Evolutionary conservation across 352 stramenopile genomes (phyloP).

Genomic region (Globisporangium apiculatum): DNA sequence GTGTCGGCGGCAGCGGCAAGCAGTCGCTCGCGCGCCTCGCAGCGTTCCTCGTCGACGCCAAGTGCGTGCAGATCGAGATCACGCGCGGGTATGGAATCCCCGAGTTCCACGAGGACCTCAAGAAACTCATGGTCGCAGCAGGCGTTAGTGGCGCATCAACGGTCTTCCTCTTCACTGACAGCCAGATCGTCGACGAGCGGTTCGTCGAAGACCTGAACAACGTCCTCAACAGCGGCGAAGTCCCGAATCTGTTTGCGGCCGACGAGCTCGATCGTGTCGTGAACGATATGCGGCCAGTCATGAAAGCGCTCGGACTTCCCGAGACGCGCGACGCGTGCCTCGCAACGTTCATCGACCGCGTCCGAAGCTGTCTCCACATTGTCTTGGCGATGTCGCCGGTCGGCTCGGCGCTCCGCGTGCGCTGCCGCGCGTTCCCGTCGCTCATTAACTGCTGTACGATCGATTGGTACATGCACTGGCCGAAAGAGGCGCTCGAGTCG

Average conservation of each 20-base stretch:
- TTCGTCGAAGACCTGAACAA: slow-evolving; percentile 97
- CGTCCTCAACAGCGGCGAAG: slow-evolving; percentile 94
- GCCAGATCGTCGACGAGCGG: slow-evolving; percentile 92
- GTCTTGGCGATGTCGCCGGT: slow-evolving; percentile 94
- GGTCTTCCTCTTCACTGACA: slow-evolving; percentile 94
- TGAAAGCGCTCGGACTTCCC: slow-evolving; percentile 82
- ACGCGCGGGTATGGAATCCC: slow-evolving; percentile 85
- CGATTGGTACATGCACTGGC: slow-evolving; percentile 95
- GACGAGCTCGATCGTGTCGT: slow-evolving; percentile 94
- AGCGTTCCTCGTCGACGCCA: slow-evolving; percentile 88
- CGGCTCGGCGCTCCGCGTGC: slow-evolving; percentile 86
- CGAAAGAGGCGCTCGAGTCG: slow-evolving; percentile 85
- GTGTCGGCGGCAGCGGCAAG: slow-evolving; percentile 92
- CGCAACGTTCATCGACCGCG: slow-evolving; percentile 83
- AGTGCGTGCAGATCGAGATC: slow-evolving; percentile 92
- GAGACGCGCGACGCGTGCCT: slow-evolving; percentile 91
- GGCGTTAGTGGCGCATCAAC: slow-evolving; percentile 77
- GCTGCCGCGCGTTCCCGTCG: slow-evolving; percentile 91
- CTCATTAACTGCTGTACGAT: slow-evolving; percentile 96
- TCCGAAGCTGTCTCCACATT: slow-evolving; percentile 92
- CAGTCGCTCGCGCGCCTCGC: slow-evolving; percentile 90
- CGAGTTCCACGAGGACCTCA: slow-evolving; percentile 91
- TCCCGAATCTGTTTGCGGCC: slow-evolving; percentile 91
- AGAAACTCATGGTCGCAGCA: slow-evolving; percentile 90
- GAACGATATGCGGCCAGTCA: slow-evolving; percentile 88